Percentiles rank a stretch among this genome's conserved stretches.
These are phyloP conservation scores for Aspergillus viridinutans DNA, from an alignment of 2,329 filamentous ascomycete species.

Conservation along the genomic window DNA sequence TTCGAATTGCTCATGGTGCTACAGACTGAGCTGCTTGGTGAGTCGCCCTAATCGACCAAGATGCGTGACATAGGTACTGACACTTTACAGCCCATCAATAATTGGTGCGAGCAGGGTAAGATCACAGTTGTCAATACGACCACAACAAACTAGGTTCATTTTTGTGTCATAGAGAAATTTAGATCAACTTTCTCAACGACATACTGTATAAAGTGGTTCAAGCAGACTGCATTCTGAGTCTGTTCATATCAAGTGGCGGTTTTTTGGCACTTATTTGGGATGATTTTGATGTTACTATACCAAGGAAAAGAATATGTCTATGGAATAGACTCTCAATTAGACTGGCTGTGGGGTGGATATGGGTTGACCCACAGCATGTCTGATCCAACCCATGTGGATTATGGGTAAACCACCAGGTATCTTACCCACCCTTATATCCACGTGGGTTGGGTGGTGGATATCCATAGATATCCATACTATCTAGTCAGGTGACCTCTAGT, in stretches of 20 bases:
- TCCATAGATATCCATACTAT: too few relatives aligned
- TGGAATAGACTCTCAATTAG: not conserved
- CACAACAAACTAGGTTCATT: conserved; percentile 1
- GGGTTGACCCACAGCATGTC: too few relatives aligned
- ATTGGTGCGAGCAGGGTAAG: conserved; percentile 42
- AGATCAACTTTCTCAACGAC: not conserved
- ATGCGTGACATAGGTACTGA: conserved; percentile 12
- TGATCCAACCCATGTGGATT: too few relatives aligned
- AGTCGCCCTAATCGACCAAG: conserved; percentile 40
- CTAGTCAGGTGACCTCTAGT: too few relatives aligned
- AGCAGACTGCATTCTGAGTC: not conserved
- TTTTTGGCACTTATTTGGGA: not conserved
- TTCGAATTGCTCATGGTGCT: conserved; percentile 83
- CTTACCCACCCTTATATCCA: too few relatives aligned
- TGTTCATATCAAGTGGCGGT: not conserved
- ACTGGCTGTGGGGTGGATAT: too few relatives aligned
- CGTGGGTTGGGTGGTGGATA: too few relatives aligned
- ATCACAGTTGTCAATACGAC: conserved; percentile 8
- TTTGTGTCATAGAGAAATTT: not conserved
- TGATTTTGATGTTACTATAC: not conserved
- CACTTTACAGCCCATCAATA: conserved; percentile 36
- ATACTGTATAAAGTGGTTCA: not conserved
- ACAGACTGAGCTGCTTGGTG: conserved; percentile 89
- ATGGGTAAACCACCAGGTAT: too few relatives aligned
- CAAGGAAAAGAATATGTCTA: not conserved